These are phyloP conservation scores for Fusarium napiforme DNA, from an alignment of 2,329 filamentous ascomycete species.

Conservation along the genomic window DNA sequence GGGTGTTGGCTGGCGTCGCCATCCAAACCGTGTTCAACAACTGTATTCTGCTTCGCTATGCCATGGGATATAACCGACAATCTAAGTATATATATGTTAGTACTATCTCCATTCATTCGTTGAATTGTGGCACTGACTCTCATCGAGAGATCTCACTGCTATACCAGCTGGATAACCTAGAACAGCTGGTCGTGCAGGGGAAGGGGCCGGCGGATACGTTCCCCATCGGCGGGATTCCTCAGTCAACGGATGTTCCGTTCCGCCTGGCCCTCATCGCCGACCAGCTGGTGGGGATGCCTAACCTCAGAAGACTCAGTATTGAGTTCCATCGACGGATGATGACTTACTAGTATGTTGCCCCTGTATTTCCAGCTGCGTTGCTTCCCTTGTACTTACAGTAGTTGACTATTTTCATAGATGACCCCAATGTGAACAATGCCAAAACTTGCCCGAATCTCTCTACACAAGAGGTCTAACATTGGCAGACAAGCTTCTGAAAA, in stretches of 20 bases:
- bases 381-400: not conserved
- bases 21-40: accelerated
- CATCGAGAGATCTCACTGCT: not conserved
- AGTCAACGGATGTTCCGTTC: accelerated
- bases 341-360: not conserved
- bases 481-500: not conserved
- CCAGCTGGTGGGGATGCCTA: accelerated
- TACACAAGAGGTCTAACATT: not conserved
- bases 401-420: not conserved
- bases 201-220: not conserved
- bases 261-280: accelerated
- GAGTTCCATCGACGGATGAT: accelerated
- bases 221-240: accelerated
- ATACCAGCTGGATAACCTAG: accelerated
- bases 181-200: not conserved
- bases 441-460: not conserved
- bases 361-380: not conserved
- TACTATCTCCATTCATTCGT: too few relatives aligned
- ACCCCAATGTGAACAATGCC: not conserved
- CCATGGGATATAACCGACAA: not conserved
- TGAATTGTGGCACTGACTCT: not conserved
- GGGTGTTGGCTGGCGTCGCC: accelerated
- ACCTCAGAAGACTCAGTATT: accelerated
- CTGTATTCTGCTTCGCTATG: not conserved
- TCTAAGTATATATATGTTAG: not conserved